A percentile compares a stretch with the other conserved stretches of the same genome.
Evolutionary conservation across 2,329 filamentous ascomycete genomes (phyloP).

Genomic region (Fusarium tricinctum): DNA sequence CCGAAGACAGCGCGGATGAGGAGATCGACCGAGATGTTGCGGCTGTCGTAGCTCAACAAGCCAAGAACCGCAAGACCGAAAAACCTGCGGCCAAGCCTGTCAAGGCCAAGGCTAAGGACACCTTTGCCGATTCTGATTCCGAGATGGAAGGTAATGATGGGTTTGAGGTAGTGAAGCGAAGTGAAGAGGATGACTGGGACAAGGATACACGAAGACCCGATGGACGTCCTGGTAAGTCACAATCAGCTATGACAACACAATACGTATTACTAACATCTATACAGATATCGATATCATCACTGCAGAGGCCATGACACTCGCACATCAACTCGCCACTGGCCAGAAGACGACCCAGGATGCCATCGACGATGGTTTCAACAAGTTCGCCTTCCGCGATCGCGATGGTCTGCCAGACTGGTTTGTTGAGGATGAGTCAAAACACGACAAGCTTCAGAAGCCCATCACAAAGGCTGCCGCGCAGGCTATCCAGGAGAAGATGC

Average conservation of each 20-base stretch:
- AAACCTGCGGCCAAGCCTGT: slow-evolving; percentile 3
- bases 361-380: slow-evolving; percentile 94
- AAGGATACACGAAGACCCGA: slow-evolving; percentile 73
- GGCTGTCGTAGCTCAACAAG: slow-evolving; percentile 46
- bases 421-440: slow-evolving; percentile 87
- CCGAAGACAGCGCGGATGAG: slow-evolving; percentile 50
- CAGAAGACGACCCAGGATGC: slow-evolving; percentile 84
- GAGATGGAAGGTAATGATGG: slow-evolving; percentile 60
- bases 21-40: slow-evolving; percentile 53
- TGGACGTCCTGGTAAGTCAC: slow-evolving; percentile 70
- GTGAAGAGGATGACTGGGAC: slow-evolving; percentile 73
- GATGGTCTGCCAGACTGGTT: slow-evolving; percentile 99
- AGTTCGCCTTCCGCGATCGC: slow-evolving; percentile 87
- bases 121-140: slow-evolving; percentile 49
- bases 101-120: slow-evolving; percentile 34
- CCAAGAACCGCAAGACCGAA: slow-evolving; percentile 48
- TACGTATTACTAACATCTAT: slow-evolving; percentile 9
- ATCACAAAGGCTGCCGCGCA: slow-evolving; percentile 89
- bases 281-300: slow-evolving; percentile 96
- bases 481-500: slow-evolving; percentile 94
- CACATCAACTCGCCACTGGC: slow-evolving; percentile 90
- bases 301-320: slow-evolving; percentile 98
- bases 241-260: neutral
- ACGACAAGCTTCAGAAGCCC: slow-evolving; percentile 89
- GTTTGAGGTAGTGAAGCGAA: slow-evolving; percentile 73